A percentile compares a stretch with the other conserved stretches of the same genome.
Conservation (phyloP, 2,329 filamentous ascomycete species). For the Fusarium chaquense region DNA sequence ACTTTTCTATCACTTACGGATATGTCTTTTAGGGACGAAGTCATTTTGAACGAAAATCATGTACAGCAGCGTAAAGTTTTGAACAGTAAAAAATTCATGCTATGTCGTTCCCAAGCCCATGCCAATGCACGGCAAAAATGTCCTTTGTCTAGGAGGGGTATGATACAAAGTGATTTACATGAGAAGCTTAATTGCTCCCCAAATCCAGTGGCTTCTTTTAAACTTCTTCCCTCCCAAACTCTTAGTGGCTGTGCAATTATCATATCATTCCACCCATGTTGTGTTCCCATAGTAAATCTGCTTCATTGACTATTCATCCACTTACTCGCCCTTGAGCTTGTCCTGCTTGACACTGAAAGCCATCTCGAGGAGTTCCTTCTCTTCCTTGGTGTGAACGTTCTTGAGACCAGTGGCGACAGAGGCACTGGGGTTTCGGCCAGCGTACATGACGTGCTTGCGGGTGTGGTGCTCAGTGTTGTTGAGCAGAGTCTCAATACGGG, state of each 20-base stretch:
- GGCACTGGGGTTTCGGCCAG: constrained; percentile 91
- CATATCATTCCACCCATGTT: constrained; percentile 32
- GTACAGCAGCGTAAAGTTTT: constrained; percentile 16
- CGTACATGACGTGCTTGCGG: constrained; percentile 96
- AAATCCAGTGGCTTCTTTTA: constrained; percentile 40
- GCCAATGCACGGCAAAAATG: constrained; percentile 41
- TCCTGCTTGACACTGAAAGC: constrained; percentile 75
- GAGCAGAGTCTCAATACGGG: constrained; percentile 94
- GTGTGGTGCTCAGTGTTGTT: constrained; percentile 94
- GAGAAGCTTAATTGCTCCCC: constrained; percentile 44
- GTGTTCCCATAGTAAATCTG: constrained; percentile 17
- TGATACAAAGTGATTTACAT: constrained; percentile 52
- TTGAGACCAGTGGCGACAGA: constrained; percentile 95
- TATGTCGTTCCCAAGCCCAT: constrained; percentile 46
- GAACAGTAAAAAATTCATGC: constrained; percentile 41
- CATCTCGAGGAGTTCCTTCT: constrained; percentile 81
- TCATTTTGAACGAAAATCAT: too few relatives aligned
- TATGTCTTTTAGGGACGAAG: too few relatives aligned
- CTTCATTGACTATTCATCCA: background rate
- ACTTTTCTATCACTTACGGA: too few relatives aligned
- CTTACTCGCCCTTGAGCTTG: constrained; percentile 75
- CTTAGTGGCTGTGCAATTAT: constrained; percentile 36
- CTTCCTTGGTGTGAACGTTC: constrained; percentile 88
- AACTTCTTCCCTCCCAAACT: constrained; percentile 43
- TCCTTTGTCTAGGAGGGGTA: constrained; percentile 50